Percentiles rank a stretch among this genome's conserved stretches.
Evolutionary conservation across 305 asterid species (phyloP).

Genomic region (Fraxinus greggii): DNA sequence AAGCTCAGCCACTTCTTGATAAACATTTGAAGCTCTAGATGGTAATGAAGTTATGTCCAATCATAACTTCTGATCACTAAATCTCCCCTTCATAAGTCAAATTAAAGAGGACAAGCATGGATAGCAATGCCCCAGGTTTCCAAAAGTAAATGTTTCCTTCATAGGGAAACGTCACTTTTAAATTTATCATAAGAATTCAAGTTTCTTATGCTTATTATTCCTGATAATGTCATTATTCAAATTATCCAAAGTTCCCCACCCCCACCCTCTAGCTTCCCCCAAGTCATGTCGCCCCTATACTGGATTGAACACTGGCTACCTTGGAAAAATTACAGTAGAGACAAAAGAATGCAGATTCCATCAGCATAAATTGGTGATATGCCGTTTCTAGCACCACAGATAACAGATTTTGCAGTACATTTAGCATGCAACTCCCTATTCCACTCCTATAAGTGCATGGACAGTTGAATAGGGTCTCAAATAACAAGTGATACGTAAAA

Average conservation of each 20-base stretch:
- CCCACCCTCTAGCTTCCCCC: not conserved
- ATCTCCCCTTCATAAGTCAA: not conserved
- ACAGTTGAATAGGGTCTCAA: not conserved
- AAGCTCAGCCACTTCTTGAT: not conserved
- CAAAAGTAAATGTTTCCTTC: not conserved
- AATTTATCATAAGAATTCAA: not conserved
- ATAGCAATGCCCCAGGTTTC: not conserved
- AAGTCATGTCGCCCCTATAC: not conserved
- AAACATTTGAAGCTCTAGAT: slow-evolving; percentile 10
- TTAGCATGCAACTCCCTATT: not conserved
- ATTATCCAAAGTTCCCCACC: not conserved
- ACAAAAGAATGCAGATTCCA: not conserved
- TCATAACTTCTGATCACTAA: slow-evolving; percentile 13
- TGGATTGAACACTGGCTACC: not conserved
- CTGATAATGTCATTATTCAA: not conserved
- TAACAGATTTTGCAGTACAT: not conserved
- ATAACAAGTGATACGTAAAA: not conserved
- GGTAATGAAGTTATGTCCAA: not conserved
- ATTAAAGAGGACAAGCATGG: not conserved
- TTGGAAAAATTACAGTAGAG: not conserved
- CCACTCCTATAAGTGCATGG: not conserved
- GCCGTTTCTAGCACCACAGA: not conserved
- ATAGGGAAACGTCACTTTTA: not conserved
- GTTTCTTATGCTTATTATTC: not conserved
- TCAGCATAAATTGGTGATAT: not conserved